These are phyloP conservation scores for Alternaria conjuncta DNA, from an alignment of 2,329 filamentous ascomycete genomes.

Conservation along the genomic window DNA sequence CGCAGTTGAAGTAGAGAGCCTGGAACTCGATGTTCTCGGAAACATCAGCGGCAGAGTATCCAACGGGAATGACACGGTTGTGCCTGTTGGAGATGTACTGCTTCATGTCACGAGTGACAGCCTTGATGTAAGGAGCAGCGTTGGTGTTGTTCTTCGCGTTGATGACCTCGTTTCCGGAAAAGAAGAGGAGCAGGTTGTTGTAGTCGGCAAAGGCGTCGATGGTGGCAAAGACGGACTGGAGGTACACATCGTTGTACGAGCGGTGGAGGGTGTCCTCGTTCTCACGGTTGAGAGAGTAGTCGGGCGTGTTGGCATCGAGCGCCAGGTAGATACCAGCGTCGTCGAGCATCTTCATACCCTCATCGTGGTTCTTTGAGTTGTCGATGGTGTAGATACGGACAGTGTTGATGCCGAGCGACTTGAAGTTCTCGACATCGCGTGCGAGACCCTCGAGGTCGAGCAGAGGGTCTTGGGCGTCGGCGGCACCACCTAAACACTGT, in stretches of 20 bases:
- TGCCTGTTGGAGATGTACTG: constrained; percentile 76
- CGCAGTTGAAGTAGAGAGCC: constrained; percentile 93
- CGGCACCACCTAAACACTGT: constrained; percentile 48
- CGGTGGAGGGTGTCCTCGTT: constrained; percentile 59
- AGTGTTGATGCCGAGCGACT: constrained; percentile 86
- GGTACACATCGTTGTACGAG: constrained; percentile 88
- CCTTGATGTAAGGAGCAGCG: constrained; percentile 74
- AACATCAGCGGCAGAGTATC: constrained; percentile 86
- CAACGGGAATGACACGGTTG: constrained; percentile 73
- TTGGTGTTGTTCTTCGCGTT: constrained; percentile 67
- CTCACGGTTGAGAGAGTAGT: constrained; percentile 84
- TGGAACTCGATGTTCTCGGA: constrained; percentile 84
- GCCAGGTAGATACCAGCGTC: constrained; percentile 92
- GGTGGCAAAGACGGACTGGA: constrained; percentile 79
- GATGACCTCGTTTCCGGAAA: constrained; percentile 81
- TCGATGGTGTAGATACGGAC: constrained; percentile 92
- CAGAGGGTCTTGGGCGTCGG: constrained; percentile 69
- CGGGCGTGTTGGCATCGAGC: constrained; percentile 85
- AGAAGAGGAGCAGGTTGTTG: constrained; percentile 83
- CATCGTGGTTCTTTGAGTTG: constrained; percentile 80
- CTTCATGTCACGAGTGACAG: constrained; percentile 80
- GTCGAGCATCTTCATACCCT: constrained; percentile 81
- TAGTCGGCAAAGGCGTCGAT: constrained; percentile 84
- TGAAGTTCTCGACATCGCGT: constrained; percentile 81
- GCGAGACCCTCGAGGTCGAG: constrained; percentile 71